Evolutionary conservation across 352 stramenopile species (phyloP).

Genomic region (Pythium dissimile): DNA sequence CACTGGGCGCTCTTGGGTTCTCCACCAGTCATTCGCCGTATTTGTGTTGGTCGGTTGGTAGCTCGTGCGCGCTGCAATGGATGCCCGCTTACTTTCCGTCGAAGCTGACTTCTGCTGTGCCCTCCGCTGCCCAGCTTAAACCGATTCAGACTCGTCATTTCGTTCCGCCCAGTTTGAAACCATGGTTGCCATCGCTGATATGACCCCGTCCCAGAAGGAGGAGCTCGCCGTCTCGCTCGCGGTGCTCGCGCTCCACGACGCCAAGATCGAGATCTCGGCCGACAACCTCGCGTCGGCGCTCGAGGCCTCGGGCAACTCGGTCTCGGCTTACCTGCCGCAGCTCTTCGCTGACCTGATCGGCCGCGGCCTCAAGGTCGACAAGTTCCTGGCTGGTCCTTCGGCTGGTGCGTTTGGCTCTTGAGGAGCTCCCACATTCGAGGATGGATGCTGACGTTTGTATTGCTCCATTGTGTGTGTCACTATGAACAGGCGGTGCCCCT

Average conservation of each 20-base stretch:
- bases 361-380: conserved; percentile 81
- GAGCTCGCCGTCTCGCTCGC: conserved; percentile 83
- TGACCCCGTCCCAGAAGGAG: conserved; percentile 81
- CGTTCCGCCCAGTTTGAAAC: conserved; percentile 52
- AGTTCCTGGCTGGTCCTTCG: conserved; percentile 85
- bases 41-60: conserved; percentile 15
- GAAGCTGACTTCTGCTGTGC: conserved; percentile 73
- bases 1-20: conserved; percentile 23
- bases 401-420: conserved; percentile 84
- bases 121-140: conserved; percentile 62
- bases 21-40: conserved; percentile 73
- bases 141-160: conserved; percentile 76
- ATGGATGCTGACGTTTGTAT: conserved; percentile 1
- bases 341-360: conserved; percentile 83
- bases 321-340: conserved; percentile 71
- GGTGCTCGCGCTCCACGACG: conserved; percentile 76
- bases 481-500: conserved; percentile 38
- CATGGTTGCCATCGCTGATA: conserved; percentile 76
- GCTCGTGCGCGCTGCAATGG: neutral
- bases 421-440: too few species aligned
- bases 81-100: conserved; percentile 23
- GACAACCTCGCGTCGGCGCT: conserved; percentile 77
- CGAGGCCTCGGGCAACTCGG: conserved; percentile 73
- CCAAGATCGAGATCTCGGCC: conserved; percentile 69
- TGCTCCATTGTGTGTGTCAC: conserved; percentile 9